Base-by-base conservation (phyloP, 441 rosid genomes). In the Jatropha podagrica region DNA sequence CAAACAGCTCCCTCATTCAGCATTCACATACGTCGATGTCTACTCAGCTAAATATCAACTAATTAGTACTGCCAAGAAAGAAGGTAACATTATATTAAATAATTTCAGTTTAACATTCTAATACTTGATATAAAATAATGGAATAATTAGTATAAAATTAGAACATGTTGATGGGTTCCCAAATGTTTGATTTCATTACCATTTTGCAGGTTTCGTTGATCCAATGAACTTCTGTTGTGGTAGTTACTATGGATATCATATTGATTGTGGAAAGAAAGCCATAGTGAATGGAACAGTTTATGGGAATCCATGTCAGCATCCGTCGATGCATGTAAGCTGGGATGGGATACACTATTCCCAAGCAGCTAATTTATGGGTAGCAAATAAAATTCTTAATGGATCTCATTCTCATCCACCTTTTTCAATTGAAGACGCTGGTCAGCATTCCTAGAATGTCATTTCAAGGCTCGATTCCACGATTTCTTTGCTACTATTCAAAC, bases 311-410 rank as follows among this genome's bases (percentile, higher is more conserved):
- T 92, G 97, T 67, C 65, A 76, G 70, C 64, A 83, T 75, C 90
- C 91, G 15, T 82, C 78, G n/a, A 80, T 14, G 71, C 88, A 83
- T 75, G 77, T 92, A 51, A 91, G 91, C 80, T 90, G 94, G 94
- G 95, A 90, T 81, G 97, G 94, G 12, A 83, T 90, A 74, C 93
- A 89, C 80, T 91, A 87, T 81, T 66, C 92, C 0, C 78, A 89
- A 71, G 87, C 94, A 5, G 91, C 88, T 10, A 92, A 94, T 75
- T 58, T 59, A 71, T 81, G 86, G 81, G 69, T 92, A n/a, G 87
- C 88, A 12, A 78, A 71, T 13, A 76, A 48, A 37, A 88, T 90
- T 63, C 84, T 88, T 68, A 78, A 77, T 15, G 95, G 93, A 14
- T 85, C 88, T 52, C 76, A 82, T 72, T 91, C 93, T n/a, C 70